A percentile compares a stretch with the other conserved stretches of the same genome.
phyloP scores from a whole-genome alignment of 331 rosid species.

The Phaseolus coccineus region DNA sequence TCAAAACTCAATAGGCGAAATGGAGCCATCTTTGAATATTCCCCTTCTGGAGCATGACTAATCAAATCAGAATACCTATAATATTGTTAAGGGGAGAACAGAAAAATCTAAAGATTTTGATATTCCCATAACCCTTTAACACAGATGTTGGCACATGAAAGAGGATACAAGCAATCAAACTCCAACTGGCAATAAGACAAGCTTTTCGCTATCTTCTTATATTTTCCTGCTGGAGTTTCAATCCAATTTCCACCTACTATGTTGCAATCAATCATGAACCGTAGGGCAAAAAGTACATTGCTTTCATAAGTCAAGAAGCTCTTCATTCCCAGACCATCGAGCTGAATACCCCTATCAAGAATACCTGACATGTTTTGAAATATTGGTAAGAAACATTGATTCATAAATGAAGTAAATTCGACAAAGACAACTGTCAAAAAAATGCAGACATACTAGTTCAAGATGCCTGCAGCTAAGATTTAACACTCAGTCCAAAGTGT shows the following conservation, averaged over 20 bases:
- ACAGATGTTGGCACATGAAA: conserved; percentile 12
- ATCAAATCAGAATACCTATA: conserved; percentile 83
- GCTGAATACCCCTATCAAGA: conserved; percentile 93
- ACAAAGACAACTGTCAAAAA: conserved; percentile 29
- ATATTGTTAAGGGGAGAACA: conserved; percentile 58
- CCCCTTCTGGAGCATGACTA: conserved; percentile 96
- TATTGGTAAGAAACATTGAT: conserved; percentile 37
- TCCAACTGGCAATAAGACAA: conserved; percentile 84
- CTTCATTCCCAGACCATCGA: conserved; percentile 88
- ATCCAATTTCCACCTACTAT: conserved; percentile 99
- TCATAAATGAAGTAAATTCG: not conserved
- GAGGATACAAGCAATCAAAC: conserved; percentile 93
- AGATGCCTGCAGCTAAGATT: conserved; percentile 32
- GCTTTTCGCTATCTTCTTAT: conserved; percentile 63
- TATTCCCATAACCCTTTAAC: conserved; percentile 33
- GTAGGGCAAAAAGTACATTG: conserved; percentile 96
- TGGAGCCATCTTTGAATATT: conserved; percentile 97
- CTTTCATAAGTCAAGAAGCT: conserved; percentile 94
- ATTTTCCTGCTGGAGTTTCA: conserved; percentile 82
- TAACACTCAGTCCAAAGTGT: conserved; percentile 13
- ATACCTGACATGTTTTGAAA: conserved; percentile 69
- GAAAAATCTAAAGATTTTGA: conserved; percentile 34
- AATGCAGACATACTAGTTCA: not conserved
- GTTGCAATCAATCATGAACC: conserved; percentile 91
- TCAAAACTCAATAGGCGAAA: conserved; percentile 98